These are phyloP conservation scores for Fusarium sacchari DNA, from an alignment of 2,329 filamentous ascomycete species.

Conservation along the genomic window DNA sequence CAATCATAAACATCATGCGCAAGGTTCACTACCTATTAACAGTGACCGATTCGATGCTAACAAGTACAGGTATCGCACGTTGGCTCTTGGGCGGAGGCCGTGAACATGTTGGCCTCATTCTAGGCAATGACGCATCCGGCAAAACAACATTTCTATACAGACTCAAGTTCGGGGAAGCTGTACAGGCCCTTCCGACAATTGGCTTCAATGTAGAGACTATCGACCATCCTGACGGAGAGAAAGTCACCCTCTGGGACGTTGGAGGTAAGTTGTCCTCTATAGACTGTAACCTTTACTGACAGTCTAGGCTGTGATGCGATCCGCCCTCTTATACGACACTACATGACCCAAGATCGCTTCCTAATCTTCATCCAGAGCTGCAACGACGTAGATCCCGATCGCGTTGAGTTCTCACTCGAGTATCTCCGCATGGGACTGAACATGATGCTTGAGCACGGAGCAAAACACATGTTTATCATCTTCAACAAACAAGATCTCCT, in stretches of 20 bases:
- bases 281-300: background rate
- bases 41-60: background rate
- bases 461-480: conserved; percentile 44
- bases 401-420: conserved; percentile 42
- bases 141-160: conserved; percentile 83
- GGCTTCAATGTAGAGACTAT: conserved; percentile 94
- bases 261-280: conserved; percentile 33
- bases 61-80: conserved; percentile 29
- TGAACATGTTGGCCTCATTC: conserved; percentile 32
- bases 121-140: conserved; percentile 57
- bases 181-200: conserved; percentile 94
- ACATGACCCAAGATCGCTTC: conserved; percentile 40
- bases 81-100: conserved; percentile 37
- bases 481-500: conserved; percentile 49
- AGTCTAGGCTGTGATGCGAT: conserved; percentile 43
- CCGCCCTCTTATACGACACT: conserved; percentile 42
- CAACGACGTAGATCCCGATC: conserved; percentile 32
- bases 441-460: conserved; percentile 31
- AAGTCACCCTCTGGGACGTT: conserved; percentile 44
- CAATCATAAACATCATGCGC: conserved; percentile 28
- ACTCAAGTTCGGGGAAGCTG: conserved; percentile 89
- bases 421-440: conserved; percentile 38
- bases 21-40: no score
- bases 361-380: conserved; percentile 47
- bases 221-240: conserved; percentile 26